Base-by-base conservation (phyloP, 345 rosid genomes). In the Salix udensis region DNA sequence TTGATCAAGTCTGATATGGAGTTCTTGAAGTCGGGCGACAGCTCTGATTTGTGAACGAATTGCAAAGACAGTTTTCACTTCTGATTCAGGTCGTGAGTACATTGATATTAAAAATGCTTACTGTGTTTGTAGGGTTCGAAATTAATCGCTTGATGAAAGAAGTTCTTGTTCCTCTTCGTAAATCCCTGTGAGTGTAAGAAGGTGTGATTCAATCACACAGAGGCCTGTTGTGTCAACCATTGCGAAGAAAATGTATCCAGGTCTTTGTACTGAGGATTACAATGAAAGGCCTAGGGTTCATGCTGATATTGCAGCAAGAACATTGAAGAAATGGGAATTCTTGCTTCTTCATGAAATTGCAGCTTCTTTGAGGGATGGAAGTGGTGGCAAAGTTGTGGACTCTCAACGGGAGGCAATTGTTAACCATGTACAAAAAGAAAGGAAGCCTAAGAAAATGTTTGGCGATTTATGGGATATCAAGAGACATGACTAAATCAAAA, bases 91-190 rank as follows among this genome's bases (percentile, higher is more conserved):
- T 40, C 31, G 30, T 34, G 34, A n/a, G 69, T 74, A 64, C 8
- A 6, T 2, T 7, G n/a, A 4, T 10, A 74, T 64, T 10, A 23
- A 74, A 21, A 36, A 64, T 24, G 69, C 58, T 15, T 39, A 24
- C 26, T 74, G 26, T 62, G 76, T 31, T n/a, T 64, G 16, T 74
- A 11, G 76, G 21, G 69, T 74, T 42, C 58, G 76, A 24, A 65
- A 74, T n/a, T n/a, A n/a, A n/a, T 65, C n/a, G 40, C n/a, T 15
- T 62, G n/a, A 42, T 39, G 55, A 74, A 42, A n/a, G 65, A 64
- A 46, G 37, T 62, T 62, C 39, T 40, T 26, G 39, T 64, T 34
- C 69, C 76, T 37, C 55, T 73, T 13, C 34, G 36, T 5, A 61
- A 73, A 61, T 53, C 58, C 23, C 53, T 61, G 13, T 21, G 55